These are phyloP conservation scores for Thraustochytrium striatum DNA, from an alignment of 352 stramenopile genomes.

Conservation along the genomic window DNA sequence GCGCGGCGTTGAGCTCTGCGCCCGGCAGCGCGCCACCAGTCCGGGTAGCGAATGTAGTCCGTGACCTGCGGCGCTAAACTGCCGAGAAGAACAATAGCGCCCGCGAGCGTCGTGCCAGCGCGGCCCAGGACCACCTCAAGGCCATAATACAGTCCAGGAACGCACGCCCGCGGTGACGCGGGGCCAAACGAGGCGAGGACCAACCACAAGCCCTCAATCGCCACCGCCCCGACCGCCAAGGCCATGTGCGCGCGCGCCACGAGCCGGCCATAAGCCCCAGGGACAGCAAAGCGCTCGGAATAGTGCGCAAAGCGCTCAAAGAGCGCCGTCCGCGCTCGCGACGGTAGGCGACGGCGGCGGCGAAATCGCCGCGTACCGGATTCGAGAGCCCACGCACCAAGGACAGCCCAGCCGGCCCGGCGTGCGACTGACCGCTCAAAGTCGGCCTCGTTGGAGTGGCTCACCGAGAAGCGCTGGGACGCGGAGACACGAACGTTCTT, in stretches of 20 bases:
- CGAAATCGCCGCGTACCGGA: background rate
- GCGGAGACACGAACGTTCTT: background rate
- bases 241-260: background rate
- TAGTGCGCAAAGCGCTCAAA: constrained; percentile 10
- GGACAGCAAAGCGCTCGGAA: background rate
- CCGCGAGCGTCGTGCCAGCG: background rate
- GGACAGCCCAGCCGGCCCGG: background rate
- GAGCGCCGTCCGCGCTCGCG: background rate
- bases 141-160: background rate
- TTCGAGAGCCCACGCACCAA: background rate
- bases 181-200: background rate
- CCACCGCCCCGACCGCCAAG: background rate
- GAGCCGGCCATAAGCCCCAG: background rate
- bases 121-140: background rate
- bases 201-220: background rate
- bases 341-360: background rate
- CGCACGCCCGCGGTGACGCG: background rate
- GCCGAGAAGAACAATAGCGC: background rate
- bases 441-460: background rate
- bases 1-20: background rate
- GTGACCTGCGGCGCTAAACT: background rate
- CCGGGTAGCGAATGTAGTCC: background rate
- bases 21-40: background rate
- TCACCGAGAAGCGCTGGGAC: background rate
- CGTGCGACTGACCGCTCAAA: background rate